Base-by-base conservation (phyloP, 805 yeast genomes). In the Starmerella apis region DNA sequence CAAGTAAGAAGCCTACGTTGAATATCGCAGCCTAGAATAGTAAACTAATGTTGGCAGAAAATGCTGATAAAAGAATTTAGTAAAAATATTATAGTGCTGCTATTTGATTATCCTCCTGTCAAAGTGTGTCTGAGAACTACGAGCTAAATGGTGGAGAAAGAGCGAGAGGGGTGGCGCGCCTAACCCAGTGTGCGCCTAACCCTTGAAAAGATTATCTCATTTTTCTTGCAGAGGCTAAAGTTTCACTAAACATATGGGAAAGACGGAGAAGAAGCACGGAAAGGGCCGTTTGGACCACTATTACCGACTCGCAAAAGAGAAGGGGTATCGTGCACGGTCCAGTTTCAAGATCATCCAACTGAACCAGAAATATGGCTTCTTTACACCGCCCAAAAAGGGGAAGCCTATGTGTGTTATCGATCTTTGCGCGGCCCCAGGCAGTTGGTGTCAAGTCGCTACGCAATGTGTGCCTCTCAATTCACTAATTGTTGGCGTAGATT, bases 361-460 rank as follows among this genome's bases (percentile, higher is more conserved):
- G 54, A 92, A 92, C 70, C 96, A 92, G 65, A 92, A 92, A 66
- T 92, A 79, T 73, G 96, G 96, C 31, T 95, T 88, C 68, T 92
- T 92, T 65, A 70, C 88, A 47, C 96, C 88, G 60, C 84, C 86
- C 64, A 86, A 96, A 18, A 57, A 57, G 51, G 55, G 55, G n/a
- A 59, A 59, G 48, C 63, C 64, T n/a, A 92, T 86, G 66, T 97
- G 92, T 38, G 96, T 92, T 39, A 85, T 92, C 47, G 98, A 92
- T 76, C 74, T 92, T 60, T 92, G 98, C 81, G 97, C 97, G 48
- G 98, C 98, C 10, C 97, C 97, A 37, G 98, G 98, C 50, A 86
- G 96, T 3, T 92, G 98, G 98, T 92, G 98, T 76, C 98, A 92
- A 71, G 97, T 92, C 39, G 98, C 98, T 0, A 80, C 95, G 1